phyloP scores from a whole-genome alignment of 1,139 yeast genomes.

The Debaryomyces subglobosus region DNA sequence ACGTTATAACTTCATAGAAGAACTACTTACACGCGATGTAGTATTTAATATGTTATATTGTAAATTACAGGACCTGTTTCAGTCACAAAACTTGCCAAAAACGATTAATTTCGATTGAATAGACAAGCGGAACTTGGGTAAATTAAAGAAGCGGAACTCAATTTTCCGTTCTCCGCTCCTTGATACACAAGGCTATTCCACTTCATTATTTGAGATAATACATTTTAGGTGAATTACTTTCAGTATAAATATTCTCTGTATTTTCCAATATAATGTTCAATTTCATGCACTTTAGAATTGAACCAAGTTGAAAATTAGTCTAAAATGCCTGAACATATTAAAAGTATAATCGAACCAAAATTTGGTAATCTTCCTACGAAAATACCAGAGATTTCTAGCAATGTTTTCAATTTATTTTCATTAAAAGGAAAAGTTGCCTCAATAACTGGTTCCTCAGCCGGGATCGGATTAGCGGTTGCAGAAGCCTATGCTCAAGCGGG shows the following conservation, averaged over 20 bases:
- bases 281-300: not conserved
- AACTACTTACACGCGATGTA: too few relatives aligned
- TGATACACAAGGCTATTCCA: too few relatives aligned
- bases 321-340: not conserved
- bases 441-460: slow-evolving; percentile 86
- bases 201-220: not conserved
- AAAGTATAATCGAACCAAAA: slow-evolving; percentile 1
- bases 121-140: not conserved
- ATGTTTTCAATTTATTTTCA: slow-evolving; percentile 56
- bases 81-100: too few relatives aligned
- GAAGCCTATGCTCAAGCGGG: slow-evolving; percentile 90
- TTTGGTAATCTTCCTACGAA: slow-evolving; percentile 32
- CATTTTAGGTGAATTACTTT: not conserved
- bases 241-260: not conserved
- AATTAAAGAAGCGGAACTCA: not conserved
- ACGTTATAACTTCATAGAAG: too few relatives aligned
- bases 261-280: not conserved
- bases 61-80: too few relatives aligned
- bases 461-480: slow-evolving; percentile 84
- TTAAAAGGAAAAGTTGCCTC: slow-evolving; percentile 85
- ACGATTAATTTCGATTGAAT: too few relatives aligned
- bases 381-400: slow-evolving; percentile 31
- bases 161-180: not conserved
- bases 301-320: not conserved
- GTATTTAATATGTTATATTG: too few relatives aligned